A percentile compares a stretch with the other conserved stretches of the same genome.
phyloP scores from a whole-genome alignment of 1,139 yeast species.

The Yamadazyma atmosphaerica region DNA sequence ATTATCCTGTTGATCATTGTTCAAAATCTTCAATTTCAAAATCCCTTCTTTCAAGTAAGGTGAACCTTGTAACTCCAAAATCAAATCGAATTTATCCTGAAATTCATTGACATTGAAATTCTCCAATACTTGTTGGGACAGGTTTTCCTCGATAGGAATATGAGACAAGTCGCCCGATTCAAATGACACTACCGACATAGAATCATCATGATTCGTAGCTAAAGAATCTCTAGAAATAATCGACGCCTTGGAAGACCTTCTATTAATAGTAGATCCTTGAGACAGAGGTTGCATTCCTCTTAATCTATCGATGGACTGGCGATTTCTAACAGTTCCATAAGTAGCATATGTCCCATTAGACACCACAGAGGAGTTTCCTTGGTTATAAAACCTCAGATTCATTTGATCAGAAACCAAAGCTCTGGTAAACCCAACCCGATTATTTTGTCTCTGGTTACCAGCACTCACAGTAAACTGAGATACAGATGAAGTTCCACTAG shows the following conservation, averaged over 20 bases:
- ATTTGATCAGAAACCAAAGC: slow-evolving; percentile 38
- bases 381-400: slow-evolving; percentile 24
- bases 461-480: slow-evolving; percentile 26
- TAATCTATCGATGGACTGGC: slow-evolving; percentile 33
- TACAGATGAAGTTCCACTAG: slow-evolving; percentile 32
- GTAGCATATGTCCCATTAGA: slow-evolving; percentile 17
- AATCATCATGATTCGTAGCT: slow-evolving; percentile 29
- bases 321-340: slow-evolving; percentile 21
- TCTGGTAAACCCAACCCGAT: slow-evolving; percentile 45
- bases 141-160: slow-evolving; percentile 16
- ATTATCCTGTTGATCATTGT: slow-evolving; percentile 42
- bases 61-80: slow-evolving; percentile 66
- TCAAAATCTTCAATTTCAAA: slow-evolving; percentile 48
- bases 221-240: slow-evolving; percentile 27
- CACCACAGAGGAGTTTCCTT: slow-evolving; percentile 22
- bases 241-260: slow-evolving; percentile 37
- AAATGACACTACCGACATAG: slow-evolving; percentile 37
- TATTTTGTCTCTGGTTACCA: slow-evolving; percentile 10
- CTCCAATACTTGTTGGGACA: slow-evolving; percentile 23
- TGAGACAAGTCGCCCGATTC: slow-evolving; percentile 30
- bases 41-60: slow-evolving; percentile 83
- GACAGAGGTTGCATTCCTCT: slow-evolving; percentile 8
- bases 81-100: slow-evolving; percentile 57
- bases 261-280: slow-evolving; percentile 18
- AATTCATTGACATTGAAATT: slow-evolving; percentile 43